These are phyloP conservation scores for Fusarium verrucosum DNA, from an alignment of 2,329 filamentous ascomycete genomes.

Conservation along the genomic window DNA sequence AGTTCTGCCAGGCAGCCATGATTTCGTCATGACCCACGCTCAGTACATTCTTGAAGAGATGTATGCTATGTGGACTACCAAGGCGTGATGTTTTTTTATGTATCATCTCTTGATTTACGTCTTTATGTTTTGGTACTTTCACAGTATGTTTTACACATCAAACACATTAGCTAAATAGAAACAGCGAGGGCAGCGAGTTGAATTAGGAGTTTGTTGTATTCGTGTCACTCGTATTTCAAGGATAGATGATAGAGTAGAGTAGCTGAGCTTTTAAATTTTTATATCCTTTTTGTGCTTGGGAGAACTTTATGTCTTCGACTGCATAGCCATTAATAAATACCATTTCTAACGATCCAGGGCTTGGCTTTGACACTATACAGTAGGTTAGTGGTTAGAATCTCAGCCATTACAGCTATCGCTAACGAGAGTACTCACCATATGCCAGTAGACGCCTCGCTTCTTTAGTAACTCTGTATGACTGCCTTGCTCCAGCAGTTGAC, in stretches of 20 bases:
- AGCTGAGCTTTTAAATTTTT: not conserved
- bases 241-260: conserved; percentile 20
- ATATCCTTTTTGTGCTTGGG: not conserved
- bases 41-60: conserved; percentile 57
- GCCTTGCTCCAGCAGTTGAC: conserved; percentile 65
- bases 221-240: conserved; percentile 2
- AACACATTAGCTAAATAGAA: not conserved
- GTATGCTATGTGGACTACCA: conserved; percentile 57
- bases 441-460: conserved; percentile 64
- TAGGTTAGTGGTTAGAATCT: conserved; percentile 41
- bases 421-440: conserved; percentile 59
- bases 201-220: conserved; percentile 1
- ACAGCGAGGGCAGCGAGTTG: conserved; percentile 17
- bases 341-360: conserved; percentile 60
- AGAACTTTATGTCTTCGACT: not conserved
- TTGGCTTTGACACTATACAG: conserved; percentile 65
- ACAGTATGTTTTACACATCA: not conserved
- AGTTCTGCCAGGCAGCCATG: conserved; percentile 64
- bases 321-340: not conserved
- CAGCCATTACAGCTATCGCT: not conserved
- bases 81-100: conserved; percentile 3
- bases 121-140: not conserved
- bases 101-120: not conserved
- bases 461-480: conserved; percentile 62
- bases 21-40: conserved; percentile 69